Evolutionary conservation across 208 protist species (phyloP).

Genomic region (Leishmania guyanensis): DNA sequence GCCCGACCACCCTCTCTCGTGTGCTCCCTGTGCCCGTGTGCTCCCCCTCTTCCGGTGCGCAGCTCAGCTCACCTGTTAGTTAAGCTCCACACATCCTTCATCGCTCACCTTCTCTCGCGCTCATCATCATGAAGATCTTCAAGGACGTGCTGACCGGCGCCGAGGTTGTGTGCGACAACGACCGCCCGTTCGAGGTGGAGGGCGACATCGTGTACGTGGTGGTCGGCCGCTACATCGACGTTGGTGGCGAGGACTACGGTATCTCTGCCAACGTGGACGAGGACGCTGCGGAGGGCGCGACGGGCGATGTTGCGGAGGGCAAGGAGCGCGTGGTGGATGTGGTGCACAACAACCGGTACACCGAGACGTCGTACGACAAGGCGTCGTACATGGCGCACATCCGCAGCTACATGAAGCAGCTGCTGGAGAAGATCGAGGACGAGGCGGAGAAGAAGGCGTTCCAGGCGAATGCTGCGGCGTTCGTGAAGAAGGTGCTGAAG

Average conservation of each 20-base stretch:
- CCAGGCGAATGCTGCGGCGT: constrained; percentile 82
- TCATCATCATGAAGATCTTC: constrained; percentile 85
- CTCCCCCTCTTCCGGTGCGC: neutral
- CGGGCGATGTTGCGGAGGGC: constrained; percentile 77
- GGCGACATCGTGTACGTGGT: constrained; percentile 86
- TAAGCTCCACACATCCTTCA: neutral
- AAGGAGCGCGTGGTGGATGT: constrained; percentile 87
- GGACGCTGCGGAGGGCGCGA: constrained; percentile 84
- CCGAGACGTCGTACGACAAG: constrained; percentile 94
- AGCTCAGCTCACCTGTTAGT: constrained; percentile 13
- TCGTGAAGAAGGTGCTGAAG: constrained; percentile 93
- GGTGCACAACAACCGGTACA: constrained; percentile 92
- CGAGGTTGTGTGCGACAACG: constrained; percentile 93
- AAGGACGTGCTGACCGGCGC: constrained; percentile 85
- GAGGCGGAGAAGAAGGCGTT: constrained; percentile 89
- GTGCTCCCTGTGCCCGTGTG: neutral
- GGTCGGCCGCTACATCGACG: constrained; percentile 84
- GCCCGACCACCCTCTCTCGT: neutral
- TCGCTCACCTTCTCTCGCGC: neutral
- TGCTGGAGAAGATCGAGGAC: constrained; percentile 84
- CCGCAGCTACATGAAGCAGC: constrained; percentile 90
- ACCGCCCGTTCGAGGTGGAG: constrained; percentile 75
- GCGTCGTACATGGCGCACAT: constrained; percentile 92
- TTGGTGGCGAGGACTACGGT: constrained; percentile 90
- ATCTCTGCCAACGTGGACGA: constrained; percentile 92